Evolutionary conservation across 257 asterid genomes (phyloP).

Genomic region (Solanum arcanum): DNA sequence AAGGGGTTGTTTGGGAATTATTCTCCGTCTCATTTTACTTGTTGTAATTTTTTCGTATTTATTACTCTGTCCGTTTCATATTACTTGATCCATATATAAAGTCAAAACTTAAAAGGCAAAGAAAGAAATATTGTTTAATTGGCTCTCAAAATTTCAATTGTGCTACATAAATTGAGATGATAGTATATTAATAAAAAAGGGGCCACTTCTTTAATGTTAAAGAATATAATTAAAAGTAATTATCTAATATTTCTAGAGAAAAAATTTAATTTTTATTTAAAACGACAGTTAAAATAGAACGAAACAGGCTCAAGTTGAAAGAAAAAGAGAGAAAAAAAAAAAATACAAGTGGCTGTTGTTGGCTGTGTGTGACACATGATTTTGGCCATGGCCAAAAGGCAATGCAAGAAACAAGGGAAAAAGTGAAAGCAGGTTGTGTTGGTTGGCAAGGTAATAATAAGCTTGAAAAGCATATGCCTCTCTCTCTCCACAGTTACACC

Average conservation of each 20-base stretch:
- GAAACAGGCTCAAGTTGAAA: neutral
- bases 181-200: neutral
- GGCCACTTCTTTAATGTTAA: neutral
- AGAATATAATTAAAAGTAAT: neutral
- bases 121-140: neutral
- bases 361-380: slow-evolving; percentile 22
- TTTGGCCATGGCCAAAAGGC: slow-evolving; percentile 21
- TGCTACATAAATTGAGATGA: neutral
- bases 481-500: neutral
- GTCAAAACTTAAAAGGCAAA: neutral
- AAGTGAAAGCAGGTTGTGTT: slow-evolving; percentile 22
- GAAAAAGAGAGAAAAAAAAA: neutral
- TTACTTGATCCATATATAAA: neutral
- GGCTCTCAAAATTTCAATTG: neutral
- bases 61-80: neutral
- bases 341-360: slow-evolving; percentile 26
- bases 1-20: neutral
- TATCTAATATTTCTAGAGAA: accelerated
- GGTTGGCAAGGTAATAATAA: slow-evolving; percentile 48
- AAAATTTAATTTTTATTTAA: neutral
- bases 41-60: neutral
- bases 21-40: neutral
- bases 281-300: neutral
- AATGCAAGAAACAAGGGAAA: slow-evolving; percentile 41
- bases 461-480: slow-evolving; percentile 31